A percentile compares a stretch with the other conserved stretches of the same genome.
Conservation (phyloP, 1,284 basidiomycete genomes). For the Baeospora myosura region DNA sequence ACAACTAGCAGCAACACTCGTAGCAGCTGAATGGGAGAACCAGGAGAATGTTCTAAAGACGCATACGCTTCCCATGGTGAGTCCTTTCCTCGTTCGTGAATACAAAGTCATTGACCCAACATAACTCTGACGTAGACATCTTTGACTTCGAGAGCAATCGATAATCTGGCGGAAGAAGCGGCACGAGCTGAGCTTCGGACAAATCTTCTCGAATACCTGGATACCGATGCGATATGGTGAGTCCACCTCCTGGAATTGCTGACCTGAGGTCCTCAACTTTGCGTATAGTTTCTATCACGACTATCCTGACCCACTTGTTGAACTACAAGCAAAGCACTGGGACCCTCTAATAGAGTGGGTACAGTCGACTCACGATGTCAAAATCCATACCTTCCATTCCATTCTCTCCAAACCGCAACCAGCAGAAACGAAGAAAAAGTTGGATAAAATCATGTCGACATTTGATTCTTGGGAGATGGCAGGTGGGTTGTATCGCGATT, state of each 20-base stretch:
- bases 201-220: conserved; percentile 80
- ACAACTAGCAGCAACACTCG: conserved; percentile 70
- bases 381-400: conserved; percentile 64
- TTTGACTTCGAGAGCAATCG: conserved; percentile 82
- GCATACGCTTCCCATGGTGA: conserved; percentile 86
- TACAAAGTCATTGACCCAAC: conserved; percentile 10
- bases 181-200: conserved; percentile 62
- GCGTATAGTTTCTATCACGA: conserved; percentile 73
- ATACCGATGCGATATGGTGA: conserved; percentile 94
- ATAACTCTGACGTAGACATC: conserved; percentile 61
- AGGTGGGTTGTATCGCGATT: conserved; percentile 60
- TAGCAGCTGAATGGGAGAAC: conserved; percentile 95
- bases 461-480: conserved; percentile 85
- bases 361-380: conserved; percentile 54
- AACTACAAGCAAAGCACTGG: conserved; percentile 86
- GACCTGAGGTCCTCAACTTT: conserved; percentile 5
- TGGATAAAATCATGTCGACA: conserved; percentile 48
- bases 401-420: conserved; percentile 66
- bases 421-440: conserved; percentile 53
- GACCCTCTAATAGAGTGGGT: conserved; percentile 83
- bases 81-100: conserved; percentile 18
- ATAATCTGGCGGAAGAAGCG: conserved; percentile 57
- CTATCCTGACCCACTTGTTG: conserved; percentile 68
- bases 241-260: conserved; percentile 14
- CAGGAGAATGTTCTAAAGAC: conserved; percentile 84